These are phyloP conservation scores for Moesziomyces sp. DNA, from an alignment of 1,284 basidiomycete genomes.

Conservation along the genomic window DNA sequence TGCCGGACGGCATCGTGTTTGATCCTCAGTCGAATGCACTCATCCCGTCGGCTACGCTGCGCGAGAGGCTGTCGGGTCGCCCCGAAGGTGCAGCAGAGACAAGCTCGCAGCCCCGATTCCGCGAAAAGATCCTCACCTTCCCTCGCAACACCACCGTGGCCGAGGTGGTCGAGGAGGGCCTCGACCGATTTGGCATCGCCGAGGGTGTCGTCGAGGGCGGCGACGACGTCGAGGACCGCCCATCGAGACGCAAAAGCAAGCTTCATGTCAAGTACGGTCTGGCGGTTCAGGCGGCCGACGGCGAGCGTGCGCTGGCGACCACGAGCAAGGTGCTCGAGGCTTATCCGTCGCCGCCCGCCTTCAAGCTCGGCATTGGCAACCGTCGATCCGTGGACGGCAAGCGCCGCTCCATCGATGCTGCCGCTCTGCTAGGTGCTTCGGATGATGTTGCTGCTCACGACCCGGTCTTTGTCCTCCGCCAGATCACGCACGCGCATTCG, in stretches of 20 bases:
- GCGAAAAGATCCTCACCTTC: constrained; percentile 70
- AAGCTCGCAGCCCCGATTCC: constrained; percentile 31
- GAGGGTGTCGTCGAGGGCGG: constrained; percentile 97
- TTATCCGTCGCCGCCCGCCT: constrained; percentile 74
- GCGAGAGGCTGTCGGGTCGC: constrained; percentile 23
- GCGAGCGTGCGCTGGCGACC: constrained; percentile 47
- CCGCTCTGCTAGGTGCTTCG: constrained; percentile 72
- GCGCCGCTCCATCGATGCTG: constrained; percentile 87
- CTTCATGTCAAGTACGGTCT: constrained; percentile 83
- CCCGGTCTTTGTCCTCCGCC: constrained; percentile 82
- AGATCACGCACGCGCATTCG: constrained; percentile 40
- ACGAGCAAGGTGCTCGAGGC: constrained; percentile 75
- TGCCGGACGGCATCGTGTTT: constrained; percentile 92
- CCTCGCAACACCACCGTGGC: constrained; percentile 94
- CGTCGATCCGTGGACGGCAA: constrained; percentile 79
- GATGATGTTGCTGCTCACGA: constrained; percentile 84
- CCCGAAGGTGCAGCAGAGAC: constrained; percentile 10
- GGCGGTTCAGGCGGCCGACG: constrained; percentile 63
- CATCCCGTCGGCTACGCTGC: constrained; percentile 69
- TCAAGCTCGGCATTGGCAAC: constrained; percentile 75
- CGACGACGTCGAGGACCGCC: constrained; percentile 93
- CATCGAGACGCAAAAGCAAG: constrained; percentile 80
- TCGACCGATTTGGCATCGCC: constrained; percentile 90
- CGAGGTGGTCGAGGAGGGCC: constrained; percentile 89
- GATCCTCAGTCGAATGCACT: constrained; percentile 90